Evolutionary conservation across 2,329 filamentous ascomycete species (phyloP).

Genomic region (Pseudogymnoascus sp.): DNA sequence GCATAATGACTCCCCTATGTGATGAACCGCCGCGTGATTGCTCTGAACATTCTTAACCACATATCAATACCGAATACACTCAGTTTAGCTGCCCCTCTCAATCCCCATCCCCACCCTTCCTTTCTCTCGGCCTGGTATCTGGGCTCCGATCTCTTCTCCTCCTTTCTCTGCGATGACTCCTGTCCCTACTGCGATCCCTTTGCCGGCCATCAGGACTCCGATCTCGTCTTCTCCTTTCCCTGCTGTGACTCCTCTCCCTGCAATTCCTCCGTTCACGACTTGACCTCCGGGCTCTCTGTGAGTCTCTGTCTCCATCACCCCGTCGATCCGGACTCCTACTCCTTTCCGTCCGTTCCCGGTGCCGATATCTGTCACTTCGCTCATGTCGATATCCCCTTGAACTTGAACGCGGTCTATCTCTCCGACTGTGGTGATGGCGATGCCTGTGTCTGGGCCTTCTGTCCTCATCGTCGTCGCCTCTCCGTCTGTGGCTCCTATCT

Average conservation of each 20-base stretch:
- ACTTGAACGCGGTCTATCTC: conserved; percentile 20
- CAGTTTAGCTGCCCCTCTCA: not conserved
- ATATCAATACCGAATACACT: not conserved
- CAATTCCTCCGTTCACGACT: conserved; percentile 24
- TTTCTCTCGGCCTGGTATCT: not conserved
- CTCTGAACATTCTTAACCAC: not conserved
- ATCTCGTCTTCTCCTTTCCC: conserved; percentile 19
- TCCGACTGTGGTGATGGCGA: conserved; percentile 27
- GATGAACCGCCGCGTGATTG: not conserved
- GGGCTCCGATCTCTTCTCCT: not conserved
- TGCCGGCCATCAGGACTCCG: not conserved
- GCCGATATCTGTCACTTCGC: conserved; percentile 20
- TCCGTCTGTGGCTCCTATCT: conserved; percentile 9
- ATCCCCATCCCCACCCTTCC: not conserved
- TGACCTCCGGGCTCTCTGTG: conserved; percentile 16
- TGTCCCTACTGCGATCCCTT: not conserved
- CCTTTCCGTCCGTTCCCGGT: conserved; percentile 22
- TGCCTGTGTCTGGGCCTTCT: conserved; percentile 23
- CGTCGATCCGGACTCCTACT: conserved; percentile 24
- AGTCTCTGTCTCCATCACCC: conserved; percentile 9
- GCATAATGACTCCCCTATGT: not conserved
- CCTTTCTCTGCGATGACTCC: not conserved
- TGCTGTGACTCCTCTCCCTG: conserved; percentile 25
- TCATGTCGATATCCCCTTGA: conserved; percentile 19
- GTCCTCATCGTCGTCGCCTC: conserved; percentile 22